Evolutionary conservation across 169 alveolate species (phyloP).

Genomic region (Plasmodium vivax): DNA sequence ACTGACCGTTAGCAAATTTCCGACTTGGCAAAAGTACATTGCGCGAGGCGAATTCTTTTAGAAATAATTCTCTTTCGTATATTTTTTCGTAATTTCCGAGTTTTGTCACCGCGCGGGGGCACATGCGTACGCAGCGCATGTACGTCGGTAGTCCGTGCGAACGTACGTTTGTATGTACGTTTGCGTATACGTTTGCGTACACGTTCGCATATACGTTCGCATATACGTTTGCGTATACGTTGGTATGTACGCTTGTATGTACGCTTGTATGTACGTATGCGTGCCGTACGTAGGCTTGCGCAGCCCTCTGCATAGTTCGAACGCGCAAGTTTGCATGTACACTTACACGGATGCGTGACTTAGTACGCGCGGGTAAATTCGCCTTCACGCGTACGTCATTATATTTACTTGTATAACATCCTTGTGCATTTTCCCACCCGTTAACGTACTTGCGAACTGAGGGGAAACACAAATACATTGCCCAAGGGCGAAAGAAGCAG

Average conservation of each 20-base stretch:
- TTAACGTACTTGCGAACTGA: not conserved
- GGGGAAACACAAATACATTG: not conserved
- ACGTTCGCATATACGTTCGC: not conserved
- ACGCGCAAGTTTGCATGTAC: not conserved
- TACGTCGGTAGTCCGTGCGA: not conserved
- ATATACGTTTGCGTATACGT: not conserved
- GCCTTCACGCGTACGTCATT: not conserved
- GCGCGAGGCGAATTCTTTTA: not conserved
- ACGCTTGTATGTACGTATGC: not conserved
- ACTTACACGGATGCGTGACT: not conserved
- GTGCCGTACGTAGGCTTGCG: not conserved
- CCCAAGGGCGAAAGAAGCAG: not conserved
- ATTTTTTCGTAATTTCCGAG: conserved; percentile 25
- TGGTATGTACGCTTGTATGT: not conserved
- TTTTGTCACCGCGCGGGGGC: not conserved
- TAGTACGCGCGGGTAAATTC: not conserved
- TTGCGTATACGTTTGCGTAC: not conserved
- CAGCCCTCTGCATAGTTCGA: not conserved
- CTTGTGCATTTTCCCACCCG: not conserved
- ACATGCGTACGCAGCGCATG: not conserved
- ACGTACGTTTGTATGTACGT: not conserved
- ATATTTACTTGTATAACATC: not conserved
- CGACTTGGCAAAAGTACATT: not conserved
- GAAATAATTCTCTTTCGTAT: not conserved
- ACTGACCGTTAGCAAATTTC: conserved; percentile 1